Conservation (phyloP, 352 stramenopile genomes). For the Blastocystis sp. region DNA sequence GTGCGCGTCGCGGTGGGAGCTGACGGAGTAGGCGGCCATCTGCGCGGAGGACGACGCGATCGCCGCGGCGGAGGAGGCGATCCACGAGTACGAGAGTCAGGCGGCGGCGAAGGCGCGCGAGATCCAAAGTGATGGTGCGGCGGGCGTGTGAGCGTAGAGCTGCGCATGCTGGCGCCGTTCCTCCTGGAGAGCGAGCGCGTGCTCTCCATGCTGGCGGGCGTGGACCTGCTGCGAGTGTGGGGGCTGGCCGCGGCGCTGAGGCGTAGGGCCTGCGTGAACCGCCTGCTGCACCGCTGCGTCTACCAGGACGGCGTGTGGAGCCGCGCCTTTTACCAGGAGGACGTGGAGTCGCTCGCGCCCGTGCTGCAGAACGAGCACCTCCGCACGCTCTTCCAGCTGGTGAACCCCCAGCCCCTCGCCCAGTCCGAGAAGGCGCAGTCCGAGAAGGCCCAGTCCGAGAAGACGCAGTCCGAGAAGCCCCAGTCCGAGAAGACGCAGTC, state of each 20-base stretch:
- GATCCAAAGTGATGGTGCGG: too few species aligned
- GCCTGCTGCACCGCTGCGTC: constrained; percentile 1
- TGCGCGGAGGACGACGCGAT: not conserved
- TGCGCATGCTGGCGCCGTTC: constrained; percentile 1
- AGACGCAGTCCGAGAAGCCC: not conserved
- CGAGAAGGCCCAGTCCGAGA: not conserved
- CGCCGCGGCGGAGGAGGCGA: not conserved
- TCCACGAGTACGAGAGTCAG: not conserved
- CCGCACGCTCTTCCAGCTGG: constrained; percentile 6
- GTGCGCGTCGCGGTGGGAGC: not conserved
- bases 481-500: not conserved
- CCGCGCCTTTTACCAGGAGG: constrained; percentile 10
- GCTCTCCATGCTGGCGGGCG: constrained; percentile 3
- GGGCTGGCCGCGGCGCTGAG: not conserved
- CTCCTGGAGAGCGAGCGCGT: constrained; percentile 16
- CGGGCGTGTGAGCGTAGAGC: too few species aligned
- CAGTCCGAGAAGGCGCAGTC: not conserved
- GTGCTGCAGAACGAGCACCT: constrained; percentile 16
- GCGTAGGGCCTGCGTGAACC: constrained; percentile 30
- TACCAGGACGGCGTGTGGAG: constrained; percentile 39
- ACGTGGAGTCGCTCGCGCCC: not conserved
- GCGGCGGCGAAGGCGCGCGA: too few species aligned
- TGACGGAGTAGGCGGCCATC: not conserved
- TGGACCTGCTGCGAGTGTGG: constrained; percentile 26
- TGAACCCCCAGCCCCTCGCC: constrained; percentile 3